These are phyloP conservation scores for Dipteronia sinensis DNA, from an alignment of 345 rosid species.

Conservation along the genomic window DNA sequence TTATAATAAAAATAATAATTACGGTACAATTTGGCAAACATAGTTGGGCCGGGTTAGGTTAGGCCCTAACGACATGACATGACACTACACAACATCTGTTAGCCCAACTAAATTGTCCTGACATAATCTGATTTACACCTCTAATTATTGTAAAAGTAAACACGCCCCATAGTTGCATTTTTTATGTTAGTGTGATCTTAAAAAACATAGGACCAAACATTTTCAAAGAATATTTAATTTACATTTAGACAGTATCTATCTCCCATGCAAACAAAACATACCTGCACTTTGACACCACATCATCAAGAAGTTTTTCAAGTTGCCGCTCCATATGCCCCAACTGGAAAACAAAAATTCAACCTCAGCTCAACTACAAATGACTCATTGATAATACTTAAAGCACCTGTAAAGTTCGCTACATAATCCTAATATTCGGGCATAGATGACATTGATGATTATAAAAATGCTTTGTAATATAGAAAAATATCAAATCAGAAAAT, in stretches of 20 bases:
- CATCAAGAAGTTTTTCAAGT: conserved; percentile 53
- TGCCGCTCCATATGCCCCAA: conserved; percentile 53
- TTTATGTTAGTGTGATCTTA: not conserved
- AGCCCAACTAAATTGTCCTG: not conserved
- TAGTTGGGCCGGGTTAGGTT: not conserved
- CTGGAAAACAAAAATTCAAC: conserved; percentile 27
- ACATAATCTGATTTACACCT: not conserved
- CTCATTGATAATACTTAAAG: not conserved
- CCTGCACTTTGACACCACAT: conserved; percentile 49
- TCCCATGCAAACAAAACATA: conserved; percentile 15
- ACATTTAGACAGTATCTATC: not conserved
- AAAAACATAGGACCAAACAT: not conserved
- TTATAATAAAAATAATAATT: too few species aligned
- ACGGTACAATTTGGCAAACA: not conserved
- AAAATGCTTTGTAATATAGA: not conserved
- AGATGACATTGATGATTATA: not conserved
- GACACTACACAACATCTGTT: too few species aligned
- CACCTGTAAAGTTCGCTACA: not conserved
- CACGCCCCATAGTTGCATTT: not conserved
- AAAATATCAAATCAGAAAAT: conserved; percentile 24
- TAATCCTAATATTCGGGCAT: not conserved
- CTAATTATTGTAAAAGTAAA: not conserved
- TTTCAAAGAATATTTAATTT: not conserved
- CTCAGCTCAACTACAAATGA: conserved; percentile 7
- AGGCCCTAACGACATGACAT: not conserved